These are phyloP conservation scores for Pyrenopolyporus hunteri DNA, from an alignment of 495 filamentous ascomycete genomes.

Conservation along the genomic window DNA sequence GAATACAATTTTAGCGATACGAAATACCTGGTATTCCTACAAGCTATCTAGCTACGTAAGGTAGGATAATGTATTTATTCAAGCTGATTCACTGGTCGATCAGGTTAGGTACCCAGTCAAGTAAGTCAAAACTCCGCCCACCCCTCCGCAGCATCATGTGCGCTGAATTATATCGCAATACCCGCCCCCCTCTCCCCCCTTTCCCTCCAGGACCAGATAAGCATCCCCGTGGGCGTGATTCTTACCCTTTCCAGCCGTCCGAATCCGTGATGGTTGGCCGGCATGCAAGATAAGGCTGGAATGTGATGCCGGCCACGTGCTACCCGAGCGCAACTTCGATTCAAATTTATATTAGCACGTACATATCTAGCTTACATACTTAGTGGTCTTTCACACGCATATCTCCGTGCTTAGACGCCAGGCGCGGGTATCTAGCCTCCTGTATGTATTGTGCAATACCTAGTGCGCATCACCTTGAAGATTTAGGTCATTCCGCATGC, in stretches of 20 bases:
- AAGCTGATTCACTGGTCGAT: neutral
- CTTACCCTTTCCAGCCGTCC: slow-evolving; percentile 36
- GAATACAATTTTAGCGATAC: slow-evolving; percentile 9
- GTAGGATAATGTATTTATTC: neutral
- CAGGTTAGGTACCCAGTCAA: neutral
- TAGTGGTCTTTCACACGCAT: no score
- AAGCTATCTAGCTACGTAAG: no score
- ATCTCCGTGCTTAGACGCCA: neutral
- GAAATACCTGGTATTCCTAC: neutral
- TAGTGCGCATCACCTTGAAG: neutral
- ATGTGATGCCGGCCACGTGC: slow-evolving; percentile 42
- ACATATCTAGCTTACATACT: slow-evolving; percentile 1
- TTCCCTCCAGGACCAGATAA: slow-evolving; percentile 37
- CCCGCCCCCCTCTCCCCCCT: no score
- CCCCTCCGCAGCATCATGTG: slow-evolving; percentile 36
- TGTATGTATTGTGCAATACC: neutral
- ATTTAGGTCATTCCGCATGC: slow-evolving; percentile 33
- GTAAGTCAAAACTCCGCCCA: slow-evolving; percentile 11
- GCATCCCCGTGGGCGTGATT: slow-evolving; percentile 30
- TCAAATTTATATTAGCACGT: slow-evolving; percentile 30
- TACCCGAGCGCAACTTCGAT: slow-evolving; percentile 18
- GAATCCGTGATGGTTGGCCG: slow-evolving; percentile 37
- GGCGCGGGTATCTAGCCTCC: slow-evolving; percentile 2
- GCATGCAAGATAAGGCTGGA: slow-evolving; percentile 44
- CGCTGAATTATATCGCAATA: slow-evolving; percentile 27